phyloP scores from a whole-genome alignment of 805 yeast genomes.

The Candida arabinofermentans region DNA sequence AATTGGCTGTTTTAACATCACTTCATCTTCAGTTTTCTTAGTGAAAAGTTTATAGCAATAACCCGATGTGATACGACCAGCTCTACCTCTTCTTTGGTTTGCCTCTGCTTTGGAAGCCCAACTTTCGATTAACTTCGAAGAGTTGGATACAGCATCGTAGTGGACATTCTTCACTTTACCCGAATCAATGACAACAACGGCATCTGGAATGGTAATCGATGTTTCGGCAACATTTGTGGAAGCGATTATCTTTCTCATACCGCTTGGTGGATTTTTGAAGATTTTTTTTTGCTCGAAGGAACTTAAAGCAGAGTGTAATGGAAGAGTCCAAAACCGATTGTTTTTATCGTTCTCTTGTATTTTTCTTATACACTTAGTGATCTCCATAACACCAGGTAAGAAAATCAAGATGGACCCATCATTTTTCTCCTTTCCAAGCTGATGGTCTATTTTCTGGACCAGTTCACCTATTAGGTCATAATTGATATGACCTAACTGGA shows the following conservation, averaged over 20 bases:
- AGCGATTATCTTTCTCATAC: conserved; percentile 72
- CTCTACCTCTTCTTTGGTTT: conserved; percentile 91
- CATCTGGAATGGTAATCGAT: conserved; percentile 92
- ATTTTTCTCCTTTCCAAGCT: conserved; percentile 37
- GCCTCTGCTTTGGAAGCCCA: conserved; percentile 92
- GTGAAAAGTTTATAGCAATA: conserved; percentile 79
- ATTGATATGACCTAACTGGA: conserved; percentile 64
- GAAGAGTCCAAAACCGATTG: conserved; percentile 45
- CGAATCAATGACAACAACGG: conserved; percentile 84
- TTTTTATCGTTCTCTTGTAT: conserved; percentile 12
- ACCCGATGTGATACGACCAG: conserved; percentile 92
- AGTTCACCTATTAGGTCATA: conserved; percentile 64
- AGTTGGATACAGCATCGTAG: conserved; percentile 63
- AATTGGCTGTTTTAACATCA: conserved; percentile 68
- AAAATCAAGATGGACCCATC: conserved; percentile 80
- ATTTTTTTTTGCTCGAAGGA: conserved; percentile 81
- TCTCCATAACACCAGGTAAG: conserved; percentile 89
- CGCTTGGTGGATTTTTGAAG: conserved; percentile 51
- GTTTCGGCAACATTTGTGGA: conserved; percentile 97
- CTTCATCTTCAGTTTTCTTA: conserved; percentile 45
- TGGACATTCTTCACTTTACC: conserved; percentile 80
- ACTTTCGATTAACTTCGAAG: conserved; percentile 67
- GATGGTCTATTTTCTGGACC: conserved; percentile 48
- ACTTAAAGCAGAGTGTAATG: conserved; percentile 83
- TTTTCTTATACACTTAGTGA: conserved; percentile 56